Evolutionary conservation across 2,329 filamentous ascomycete genomes (phyloP), one percentile per base, ranked within the genome.

Genomic region (Nemania sp.): DNA sequence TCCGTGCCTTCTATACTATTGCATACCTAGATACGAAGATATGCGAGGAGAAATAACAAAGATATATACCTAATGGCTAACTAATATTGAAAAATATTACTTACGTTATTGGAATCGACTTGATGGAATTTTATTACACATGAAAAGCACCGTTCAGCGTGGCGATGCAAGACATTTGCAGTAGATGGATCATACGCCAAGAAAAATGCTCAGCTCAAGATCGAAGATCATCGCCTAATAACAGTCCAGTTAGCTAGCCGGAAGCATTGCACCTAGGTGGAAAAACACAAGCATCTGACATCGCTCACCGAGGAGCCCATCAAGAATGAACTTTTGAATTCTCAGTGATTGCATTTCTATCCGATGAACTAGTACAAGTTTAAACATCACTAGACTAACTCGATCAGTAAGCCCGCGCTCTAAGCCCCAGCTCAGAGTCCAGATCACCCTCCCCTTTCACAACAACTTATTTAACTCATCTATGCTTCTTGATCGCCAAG

Each of bases 401-500:
- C 11, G 38, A 41, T 41, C 38, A 41, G 38, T 15, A 3, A 41
- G 38, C 38, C 18, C 38, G 18, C 11, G 10, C 11, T 15, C 10
- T 5, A 35, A 35, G 32, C 3, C 38, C 11, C 18, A 41, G 38
- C 18, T 7, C 18, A 15, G 38, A 41, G 38, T 41, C 6, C 18
- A n/a, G 18, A 4, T 45, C 13, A 45, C 7, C 41, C 15, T 45
- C n/a, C 15, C 41, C 15, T 45, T 18, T n/a, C 18, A 45, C 15
- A 45, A 49, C 22, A 10, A 24, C 41, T 8, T 4, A 8, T 41
- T 35, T 32, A 62, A 38, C 13, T 24, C 26, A 41, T 43, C 52
- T 52, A 77, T 13, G 73, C 73, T 53, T 70, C 53, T 13, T 60
- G 38, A 52, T 76, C 70, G 22, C 63, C 73, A 43, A 77, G 64